phyloP scores from a whole-genome alignment of 1,139 yeast species.

The Kluyveromyces marxianus region DNA sequence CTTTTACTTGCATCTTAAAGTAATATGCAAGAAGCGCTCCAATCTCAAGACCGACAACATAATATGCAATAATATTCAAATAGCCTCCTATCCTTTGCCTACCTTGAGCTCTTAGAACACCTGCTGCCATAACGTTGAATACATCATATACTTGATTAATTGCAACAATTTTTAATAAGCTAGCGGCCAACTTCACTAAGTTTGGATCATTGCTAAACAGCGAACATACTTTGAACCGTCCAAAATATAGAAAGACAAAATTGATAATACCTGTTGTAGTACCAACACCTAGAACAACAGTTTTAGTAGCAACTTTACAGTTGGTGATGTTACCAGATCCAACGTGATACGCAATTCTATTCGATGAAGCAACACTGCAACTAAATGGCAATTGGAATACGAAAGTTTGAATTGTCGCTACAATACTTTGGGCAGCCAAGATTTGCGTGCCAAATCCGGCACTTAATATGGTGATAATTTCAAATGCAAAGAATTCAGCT shows the following conservation, averaged over 20 bases:
- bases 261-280: conserved; percentile 29
- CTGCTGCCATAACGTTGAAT: conserved; percentile 62
- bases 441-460: conserved; percentile 36
- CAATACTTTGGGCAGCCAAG: conserved; percentile 38
- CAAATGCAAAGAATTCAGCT: conserved; percentile 39
- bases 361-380: conserved; percentile 36
- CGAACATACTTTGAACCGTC: conserved; percentile 22
- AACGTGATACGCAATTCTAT: conserved; percentile 36
- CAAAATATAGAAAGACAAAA: conserved; percentile 24
- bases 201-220: conserved; percentile 27
- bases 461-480: conserved; percentile 35
- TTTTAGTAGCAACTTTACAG: conserved; percentile 29
- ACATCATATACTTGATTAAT: conserved; percentile 64
- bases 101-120: conserved; percentile 69
- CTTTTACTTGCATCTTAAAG: conserved; percentile 48
- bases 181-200: conserved; percentile 44
- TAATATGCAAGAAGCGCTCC: conserved; percentile 51
- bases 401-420: conserved; percentile 35
- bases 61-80: conserved; percentile 60
- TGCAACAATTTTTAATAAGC: conserved; percentile 57
- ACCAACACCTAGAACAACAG: conserved; percentile 27
- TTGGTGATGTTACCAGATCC: conserved; percentile 29
- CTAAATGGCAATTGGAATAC: conserved; percentile 39
- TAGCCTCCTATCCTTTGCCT: conserved; percentile 68
- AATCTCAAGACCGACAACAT: conserved; percentile 51